Evolutionary conservation across 352 stramenopile species (phyloP).

Genomic region (Phytophthora macrochlamydospora): DNA sequence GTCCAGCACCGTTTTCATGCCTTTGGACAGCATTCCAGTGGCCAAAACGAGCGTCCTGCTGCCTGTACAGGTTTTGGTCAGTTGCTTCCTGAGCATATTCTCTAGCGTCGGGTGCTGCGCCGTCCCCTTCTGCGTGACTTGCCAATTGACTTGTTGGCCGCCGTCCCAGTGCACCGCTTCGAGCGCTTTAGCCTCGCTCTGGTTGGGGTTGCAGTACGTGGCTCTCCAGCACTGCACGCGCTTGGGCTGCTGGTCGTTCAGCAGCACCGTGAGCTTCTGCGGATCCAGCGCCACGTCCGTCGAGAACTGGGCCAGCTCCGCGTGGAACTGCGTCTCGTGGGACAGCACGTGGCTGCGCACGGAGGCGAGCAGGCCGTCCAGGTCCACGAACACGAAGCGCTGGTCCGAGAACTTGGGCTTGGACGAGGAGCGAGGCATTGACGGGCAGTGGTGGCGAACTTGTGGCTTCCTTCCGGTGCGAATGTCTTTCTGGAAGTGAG

Average conservation of each 20-base stretch:
- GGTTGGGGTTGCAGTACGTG: conserved; percentile 30
- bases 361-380: conserved; percentile 23
- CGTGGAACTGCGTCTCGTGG: conserved; percentile 22
- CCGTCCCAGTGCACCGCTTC: conserved; percentile 18
- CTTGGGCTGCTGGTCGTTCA: conserved; percentile 22
- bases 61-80: background rate
- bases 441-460: no score
- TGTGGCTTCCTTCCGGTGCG: background rate
- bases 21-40: conserved; percentile 15
- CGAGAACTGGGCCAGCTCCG: conserved; percentile 15
- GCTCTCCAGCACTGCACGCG: conserved; percentile 27
- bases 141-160: conserved; percentile 12
- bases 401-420: conserved; percentile 1
- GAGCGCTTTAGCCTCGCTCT: conserved; percentile 15
- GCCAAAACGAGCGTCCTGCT: conserved; percentile 25
- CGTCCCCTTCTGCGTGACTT: conserved; percentile 34
- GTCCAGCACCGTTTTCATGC: conserved; percentile 19
- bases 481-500: background rate
- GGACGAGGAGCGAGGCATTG: background rate
- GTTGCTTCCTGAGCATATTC: conserved; percentile 28
- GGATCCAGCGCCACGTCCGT: conserved; percentile 21
- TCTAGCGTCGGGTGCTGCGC: conserved; percentile 32
- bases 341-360: conserved; percentile 17
- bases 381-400: conserved; percentile 33
- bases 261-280: conserved; percentile 19